phyloP scores from a whole-genome alignment of 1,284 basidiomycete species.

The Rhodotorula glutinis region DNA sequence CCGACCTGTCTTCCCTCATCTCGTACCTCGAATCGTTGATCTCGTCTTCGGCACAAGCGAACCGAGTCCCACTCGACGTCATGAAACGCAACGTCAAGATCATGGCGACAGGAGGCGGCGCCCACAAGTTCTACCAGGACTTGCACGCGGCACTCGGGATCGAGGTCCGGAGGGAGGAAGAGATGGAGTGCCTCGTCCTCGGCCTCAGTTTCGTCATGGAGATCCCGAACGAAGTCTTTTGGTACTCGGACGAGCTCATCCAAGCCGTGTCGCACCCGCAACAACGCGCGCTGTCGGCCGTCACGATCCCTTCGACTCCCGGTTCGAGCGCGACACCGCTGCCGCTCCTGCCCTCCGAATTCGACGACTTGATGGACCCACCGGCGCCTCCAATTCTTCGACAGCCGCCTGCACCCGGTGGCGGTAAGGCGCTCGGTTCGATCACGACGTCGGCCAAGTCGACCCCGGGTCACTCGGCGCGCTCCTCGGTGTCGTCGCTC shows the following conservation, averaged over 20 bases:
- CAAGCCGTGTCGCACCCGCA: slow-evolving; percentile 70
- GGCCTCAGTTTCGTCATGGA: slow-evolving; percentile 94
- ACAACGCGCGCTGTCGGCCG: slow-evolving; percentile 27
- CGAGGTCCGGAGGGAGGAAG: slow-evolving; percentile 76
- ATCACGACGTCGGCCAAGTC: background rate
- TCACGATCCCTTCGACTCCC: slow-evolving; percentile 22
- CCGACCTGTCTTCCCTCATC: slow-evolving; percentile 79
- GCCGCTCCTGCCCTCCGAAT: slow-evolving; percentile 13
- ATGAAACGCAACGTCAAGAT: slow-evolving; percentile 95
- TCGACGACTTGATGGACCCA: slow-evolving; percentile 26
- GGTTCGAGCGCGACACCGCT: slow-evolving; percentile 20
- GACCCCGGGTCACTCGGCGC: background rate
- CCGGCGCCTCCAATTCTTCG: background rate
- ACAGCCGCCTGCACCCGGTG: slow-evolving; percentile 11
- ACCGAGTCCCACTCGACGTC: slow-evolving; percentile 80
- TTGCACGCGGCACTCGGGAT: slow-evolving; percentile 74
- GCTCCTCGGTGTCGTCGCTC: background rate
- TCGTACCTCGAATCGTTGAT: slow-evolving; percentile 85
- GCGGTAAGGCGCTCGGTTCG: background rate
- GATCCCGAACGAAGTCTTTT: slow-evolving; percentile 97
- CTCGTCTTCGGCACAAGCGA: slow-evolving; percentile 77
- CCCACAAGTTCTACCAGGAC: slow-evolving; percentile 86
- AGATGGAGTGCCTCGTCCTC: slow-evolving; percentile 98
- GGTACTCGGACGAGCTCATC: slow-evolving; percentile 96
- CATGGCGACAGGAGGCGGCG: slow-evolving; percentile 96